Evolutionary conservation across 1,139 yeast species (phyloP).

Genomic region (Hemisphaericaspora xylanilytica): DNA sequence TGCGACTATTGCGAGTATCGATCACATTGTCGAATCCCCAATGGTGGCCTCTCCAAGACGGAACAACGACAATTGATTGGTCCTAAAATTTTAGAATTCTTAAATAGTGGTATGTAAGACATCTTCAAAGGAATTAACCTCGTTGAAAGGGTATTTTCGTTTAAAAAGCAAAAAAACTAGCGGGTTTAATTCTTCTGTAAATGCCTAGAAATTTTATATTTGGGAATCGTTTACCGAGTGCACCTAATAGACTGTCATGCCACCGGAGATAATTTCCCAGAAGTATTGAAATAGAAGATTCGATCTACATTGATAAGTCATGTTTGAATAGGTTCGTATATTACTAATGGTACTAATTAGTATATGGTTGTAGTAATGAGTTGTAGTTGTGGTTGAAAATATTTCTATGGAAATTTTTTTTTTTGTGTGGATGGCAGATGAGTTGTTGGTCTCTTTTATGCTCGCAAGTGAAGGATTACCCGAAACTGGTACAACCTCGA

Average conservation of each 20-base stretch:
- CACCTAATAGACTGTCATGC: conserved; percentile 37
- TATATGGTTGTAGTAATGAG: too few relatives aligned
- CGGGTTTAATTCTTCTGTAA: conserved; percentile 44
- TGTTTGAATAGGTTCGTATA: conserved; percentile 1
- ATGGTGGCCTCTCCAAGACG: conserved; percentile 11
- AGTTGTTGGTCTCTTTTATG: too few relatives aligned
- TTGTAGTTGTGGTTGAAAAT: too few relatives aligned
- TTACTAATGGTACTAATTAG: background rate
- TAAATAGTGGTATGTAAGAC: conserved; percentile 28
- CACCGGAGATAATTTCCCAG: conserved; percentile 47
- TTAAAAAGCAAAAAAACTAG: too few relatives aligned
- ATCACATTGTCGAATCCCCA: conserved; percentile 32
- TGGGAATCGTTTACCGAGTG: conserved; percentile 51
- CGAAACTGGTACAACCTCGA: too few relatives aligned
- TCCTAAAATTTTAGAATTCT: conserved; percentile 14
- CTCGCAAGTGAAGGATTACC: too few relatives aligned
- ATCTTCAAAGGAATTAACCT: conserved; percentile 39
- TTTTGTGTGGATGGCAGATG: too few relatives aligned
- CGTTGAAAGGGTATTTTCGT: too few relatives aligned
- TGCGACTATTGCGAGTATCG: conserved; percentile 58
- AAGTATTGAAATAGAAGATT: background rate
- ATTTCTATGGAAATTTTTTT: too few relatives aligned
- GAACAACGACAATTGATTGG: conserved; percentile 14
- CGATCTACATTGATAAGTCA: background rate
- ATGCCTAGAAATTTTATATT: conserved; percentile 25